Conservation (phyloP, 2,329 filamentous ascomycete genomes). For the Colletotrichum sp. region DNA sequence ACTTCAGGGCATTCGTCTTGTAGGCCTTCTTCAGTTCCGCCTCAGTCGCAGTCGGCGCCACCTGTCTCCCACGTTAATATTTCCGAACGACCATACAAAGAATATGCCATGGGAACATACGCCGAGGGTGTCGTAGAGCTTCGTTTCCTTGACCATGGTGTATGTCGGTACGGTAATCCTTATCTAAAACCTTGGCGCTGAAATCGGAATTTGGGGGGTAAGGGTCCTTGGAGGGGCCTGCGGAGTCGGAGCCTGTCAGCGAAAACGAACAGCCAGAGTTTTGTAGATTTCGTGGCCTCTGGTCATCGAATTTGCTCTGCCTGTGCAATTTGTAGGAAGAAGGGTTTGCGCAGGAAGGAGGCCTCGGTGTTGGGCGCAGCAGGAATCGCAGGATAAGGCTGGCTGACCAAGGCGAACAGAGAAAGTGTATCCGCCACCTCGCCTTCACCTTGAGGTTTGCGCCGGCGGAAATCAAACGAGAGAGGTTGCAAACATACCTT, state of each 20-base stretch:
- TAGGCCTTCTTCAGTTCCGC: conserved; percentile 90
- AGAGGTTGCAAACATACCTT: background rate
- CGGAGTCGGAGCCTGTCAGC: background rate
- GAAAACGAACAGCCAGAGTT: background rate
- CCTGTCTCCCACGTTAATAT: conserved; percentile 51
- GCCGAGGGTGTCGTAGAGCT: conserved; percentile 79
- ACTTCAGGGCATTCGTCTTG: conserved; percentile 82
- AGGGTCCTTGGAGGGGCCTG: conserved; percentile 9
- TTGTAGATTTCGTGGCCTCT: background rate
- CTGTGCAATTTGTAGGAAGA: background rate
- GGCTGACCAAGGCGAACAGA: background rate
- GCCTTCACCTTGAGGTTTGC: background rate
- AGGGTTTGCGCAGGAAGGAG: background rate
- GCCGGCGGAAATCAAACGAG: background rate
- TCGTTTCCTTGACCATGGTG: conserved; percentile 79
- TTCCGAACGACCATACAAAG: background rate
- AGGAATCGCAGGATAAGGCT: background rate
- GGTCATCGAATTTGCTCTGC: background rate
- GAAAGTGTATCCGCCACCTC: background rate
- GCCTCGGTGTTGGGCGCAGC: background rate
- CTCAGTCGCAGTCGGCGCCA: conserved; percentile 80
- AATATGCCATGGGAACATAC: conserved; percentile 52
- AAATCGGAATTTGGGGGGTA: background rate
- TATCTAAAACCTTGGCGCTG: conserved; percentile 6
- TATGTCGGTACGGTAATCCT: background rate